Evolutionary conservation across 2,329 filamentous ascomycete genomes (phyloP), one percentile per base, ranked within the genome.

Genomic region (Pestalotiopsis fici): DNA sequence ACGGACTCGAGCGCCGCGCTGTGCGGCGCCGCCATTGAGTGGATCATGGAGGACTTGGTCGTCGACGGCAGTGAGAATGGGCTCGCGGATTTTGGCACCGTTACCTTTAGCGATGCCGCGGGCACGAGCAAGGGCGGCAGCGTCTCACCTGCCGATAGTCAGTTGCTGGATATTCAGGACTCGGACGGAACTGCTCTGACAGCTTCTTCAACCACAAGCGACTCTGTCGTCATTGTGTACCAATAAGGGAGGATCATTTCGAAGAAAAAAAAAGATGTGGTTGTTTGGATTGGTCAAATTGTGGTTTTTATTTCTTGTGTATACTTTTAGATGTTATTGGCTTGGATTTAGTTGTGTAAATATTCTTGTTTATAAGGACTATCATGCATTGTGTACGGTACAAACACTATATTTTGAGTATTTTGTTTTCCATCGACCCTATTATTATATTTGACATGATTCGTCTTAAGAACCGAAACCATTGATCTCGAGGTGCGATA

Each of bases 91-190:
- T 63, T 63, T 28, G 60, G 60, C 23, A 63, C 60, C 21, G 31
- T 63, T 15, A 63, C 60, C 12, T 63, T 63, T 21, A 47, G 31
- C n/a, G 60, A 63, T 15, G 60, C 60, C 31, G n/a, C 37, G 4
- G 60, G 60, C 3, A 63, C 60, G 7, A 43, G 31, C 37, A 23
- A 15, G 1, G 50, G 35, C 37, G 60, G 60, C 31, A 63, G n/a
- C 6, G 60, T 63, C 37, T 47, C 35, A 11, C 3, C 21, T 15
- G 83, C 82, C 0, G 80, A 81, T 2, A 81, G 79, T 2, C 82
- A 85, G 63, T 83, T 85, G 50, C 78, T 85, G 69, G 82, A 82
- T 3, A 78, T 85, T 68, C 82, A 83, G 0, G 81, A 85, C 59
- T 83, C 82, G 12, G 60, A 28, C 28, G 31, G 37, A 13, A 47